Evolutionary conservation across 2,329 filamentous ascomycete genomes (phyloP).

Genomic region (Aschersonia sp.): DNA sequence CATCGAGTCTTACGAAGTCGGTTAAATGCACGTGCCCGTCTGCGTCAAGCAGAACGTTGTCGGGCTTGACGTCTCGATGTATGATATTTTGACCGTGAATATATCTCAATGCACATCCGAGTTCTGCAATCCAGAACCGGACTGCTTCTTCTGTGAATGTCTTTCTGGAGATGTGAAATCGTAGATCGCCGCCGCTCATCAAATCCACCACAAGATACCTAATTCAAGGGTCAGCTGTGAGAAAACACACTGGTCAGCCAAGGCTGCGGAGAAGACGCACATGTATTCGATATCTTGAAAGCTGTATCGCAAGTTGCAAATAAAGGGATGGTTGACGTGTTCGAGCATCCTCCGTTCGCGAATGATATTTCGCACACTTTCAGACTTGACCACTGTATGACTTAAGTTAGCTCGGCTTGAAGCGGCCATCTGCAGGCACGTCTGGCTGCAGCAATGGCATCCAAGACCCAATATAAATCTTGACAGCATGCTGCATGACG

Average conservation of each 20-base stretch:
- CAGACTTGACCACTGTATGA: constrained; percentile 72
- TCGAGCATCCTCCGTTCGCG: constrained; percentile 95
- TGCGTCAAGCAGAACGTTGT: constrained; percentile 76
- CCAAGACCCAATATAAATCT: neutral
- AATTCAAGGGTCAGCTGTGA: constrained; percentile 3
- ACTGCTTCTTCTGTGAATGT: constrained; percentile 96
- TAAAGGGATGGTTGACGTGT: constrained; percentile 92
- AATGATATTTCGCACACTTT: constrained; percentile 96
- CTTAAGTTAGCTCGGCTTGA: neutral
- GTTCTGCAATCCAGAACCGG: constrained; percentile 89
- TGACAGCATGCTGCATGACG: neutral
- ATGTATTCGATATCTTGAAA: constrained; percentile 99
- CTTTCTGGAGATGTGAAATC: constrained; percentile 96
- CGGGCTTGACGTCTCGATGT: constrained; percentile 81
- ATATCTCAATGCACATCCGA: constrained; percentile 81
- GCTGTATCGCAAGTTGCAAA: constrained; percentile 96
- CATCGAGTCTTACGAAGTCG: constrained; percentile 60
- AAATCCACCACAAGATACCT: constrained; percentile 96
- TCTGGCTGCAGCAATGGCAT: neutral
- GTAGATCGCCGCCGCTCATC: constrained; percentile 92
- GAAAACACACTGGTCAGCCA: neutral
- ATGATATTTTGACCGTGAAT: constrained; percentile 79
- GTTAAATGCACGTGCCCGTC: constrained; percentile 94
- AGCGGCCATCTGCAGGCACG: no score
- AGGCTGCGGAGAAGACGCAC: constrained; percentile 36